A percentile compares a stretch with the other conserved stretches of the same genome.
Conservation (phyloP, 805 yeast genomes). For the Wickerhamomyces tratensis region DNA sequence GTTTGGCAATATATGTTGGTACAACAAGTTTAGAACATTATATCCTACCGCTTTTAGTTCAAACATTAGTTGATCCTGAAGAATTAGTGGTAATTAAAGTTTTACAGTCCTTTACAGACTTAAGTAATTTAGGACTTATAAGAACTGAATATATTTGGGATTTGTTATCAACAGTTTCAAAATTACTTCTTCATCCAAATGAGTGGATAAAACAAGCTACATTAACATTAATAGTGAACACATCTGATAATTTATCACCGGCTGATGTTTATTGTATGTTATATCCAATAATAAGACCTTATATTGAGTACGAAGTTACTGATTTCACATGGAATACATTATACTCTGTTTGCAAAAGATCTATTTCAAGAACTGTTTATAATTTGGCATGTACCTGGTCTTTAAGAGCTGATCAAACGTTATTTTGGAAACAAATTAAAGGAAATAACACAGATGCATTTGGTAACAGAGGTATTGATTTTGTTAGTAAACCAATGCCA, state of each 20-base stretch:
- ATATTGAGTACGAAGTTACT: slow-evolving; percentile 65
- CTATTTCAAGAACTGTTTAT: slow-evolving; percentile 57
- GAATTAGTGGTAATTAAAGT: slow-evolving; percentile 72
- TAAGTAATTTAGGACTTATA: slow-evolving; percentile 48
- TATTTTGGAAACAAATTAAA: slow-evolving; percentile 67
- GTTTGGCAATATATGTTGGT: slow-evolving; percentile 75
- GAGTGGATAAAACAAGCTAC: slow-evolving; percentile 73
- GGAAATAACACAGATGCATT: slow-evolving; percentile 29
- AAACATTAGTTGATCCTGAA: slow-evolving; percentile 76
- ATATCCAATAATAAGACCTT: slow-evolving; percentile 72
- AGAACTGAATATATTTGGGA: slow-evolving; percentile 44
- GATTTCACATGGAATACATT: slow-evolving; percentile 58
- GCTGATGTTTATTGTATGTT: slow-evolving; percentile 81
- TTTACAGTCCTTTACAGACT: slow-evolving; percentile 44
- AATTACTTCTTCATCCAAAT: slow-evolving; percentile 76
- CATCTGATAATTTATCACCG: slow-evolving; percentile 50
- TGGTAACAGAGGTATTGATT: slow-evolving; percentile 31
- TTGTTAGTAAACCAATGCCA: slow-evolving; percentile 17
- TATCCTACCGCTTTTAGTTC: slow-evolving; percentile 74
- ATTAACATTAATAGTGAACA: slow-evolving; percentile 47
- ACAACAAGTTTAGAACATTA: slow-evolving; percentile 78
- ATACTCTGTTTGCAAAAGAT: slow-evolving; percentile 57
- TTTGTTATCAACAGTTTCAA: slow-evolving; percentile 37
- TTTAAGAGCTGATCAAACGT: slow-evolving; percentile 46
- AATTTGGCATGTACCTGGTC: slow-evolving; percentile 67